These are phyloP conservation scores for Verticillium alfalfae DNA, from an alignment of 2,329 filamentous ascomycete species.

Conservation along the genomic window DNA sequence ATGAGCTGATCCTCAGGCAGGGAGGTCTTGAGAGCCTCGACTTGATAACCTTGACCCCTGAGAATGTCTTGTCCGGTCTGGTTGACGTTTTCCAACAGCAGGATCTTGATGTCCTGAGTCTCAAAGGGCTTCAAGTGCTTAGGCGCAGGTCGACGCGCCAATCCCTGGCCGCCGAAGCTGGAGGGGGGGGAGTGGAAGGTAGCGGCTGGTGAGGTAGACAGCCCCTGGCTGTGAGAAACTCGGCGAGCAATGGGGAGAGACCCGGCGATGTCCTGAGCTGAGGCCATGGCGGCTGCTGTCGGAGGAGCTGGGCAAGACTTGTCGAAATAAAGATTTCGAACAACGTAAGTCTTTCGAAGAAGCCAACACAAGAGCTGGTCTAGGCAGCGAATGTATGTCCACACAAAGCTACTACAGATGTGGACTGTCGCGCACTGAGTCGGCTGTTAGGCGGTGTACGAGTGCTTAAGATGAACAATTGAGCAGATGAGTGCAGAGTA, in stretches of 20 bases:
- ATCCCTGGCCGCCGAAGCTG: slow-evolving; percentile 48
- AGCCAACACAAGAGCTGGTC: not conserved
- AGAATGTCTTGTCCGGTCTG: slow-evolving; percentile 81
- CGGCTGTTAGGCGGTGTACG: too few relatives aligned
- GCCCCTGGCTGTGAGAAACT: slow-evolving; percentile 55
- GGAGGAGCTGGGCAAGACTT: not conserved
- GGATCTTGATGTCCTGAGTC: slow-evolving; percentile 91
- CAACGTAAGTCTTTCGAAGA: too few relatives aligned
- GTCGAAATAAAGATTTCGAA: too few relatives aligned
- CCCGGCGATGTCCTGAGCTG: slow-evolving; percentile 43
- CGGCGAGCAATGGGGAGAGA: slow-evolving; percentile 27
- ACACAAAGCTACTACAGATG: not conserved
- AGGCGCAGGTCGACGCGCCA: slow-evolving; percentile 35
- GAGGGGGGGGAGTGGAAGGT: slow-evolving; percentile 70
- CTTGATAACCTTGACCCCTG: slow-evolving; percentile 84
- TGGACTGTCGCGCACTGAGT: not conserved
- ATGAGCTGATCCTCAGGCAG: slow-evolving; percentile 90
- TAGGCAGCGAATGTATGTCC: not conserved
- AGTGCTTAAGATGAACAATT: not conserved
- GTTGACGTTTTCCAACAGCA: slow-evolving; percentile 95
- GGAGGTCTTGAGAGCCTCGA: slow-evolving; percentile 84
- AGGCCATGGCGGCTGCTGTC: slow-evolving; percentile 26
- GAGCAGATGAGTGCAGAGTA: not conserved
- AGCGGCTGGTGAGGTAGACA: slow-evolving; percentile 70
- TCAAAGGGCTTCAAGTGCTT: slow-evolving; percentile 95